Conservation (phyloP, 2,329 filamentous ascomycete species). For the Thermothelomyces thermophilus region DNA sequence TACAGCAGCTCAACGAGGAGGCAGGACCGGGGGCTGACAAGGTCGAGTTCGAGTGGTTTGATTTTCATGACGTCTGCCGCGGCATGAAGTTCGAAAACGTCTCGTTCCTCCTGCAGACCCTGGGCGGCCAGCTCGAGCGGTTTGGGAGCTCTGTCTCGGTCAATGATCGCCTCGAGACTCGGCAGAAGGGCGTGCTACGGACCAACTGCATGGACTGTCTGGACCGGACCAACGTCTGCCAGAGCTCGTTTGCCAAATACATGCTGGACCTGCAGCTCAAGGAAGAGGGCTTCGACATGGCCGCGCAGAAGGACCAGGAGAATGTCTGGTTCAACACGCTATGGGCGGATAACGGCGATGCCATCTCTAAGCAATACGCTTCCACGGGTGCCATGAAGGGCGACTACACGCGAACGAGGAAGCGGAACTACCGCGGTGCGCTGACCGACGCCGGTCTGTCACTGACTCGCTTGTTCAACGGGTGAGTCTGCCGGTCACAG, state of each 20-base stretch:
- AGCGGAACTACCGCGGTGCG: constrained; percentile 84
- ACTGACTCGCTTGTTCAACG: constrained; percentile 65
- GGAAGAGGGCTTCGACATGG: constrained; percentile 68
- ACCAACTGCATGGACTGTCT: constrained; percentile 99
- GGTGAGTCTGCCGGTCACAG: constrained; percentile 42
- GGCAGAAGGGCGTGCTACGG: constrained; percentile 71
- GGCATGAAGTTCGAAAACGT: constrained; percentile 99
- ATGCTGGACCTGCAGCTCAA: constrained; percentile 75
- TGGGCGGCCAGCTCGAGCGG: constrained; percentile 60
- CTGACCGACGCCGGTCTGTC: constrained; percentile 88
- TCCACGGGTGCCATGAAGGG: constrained; percentile 94
- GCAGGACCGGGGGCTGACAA: constrained; percentile 37
- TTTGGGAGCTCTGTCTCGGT: constrained; percentile 63
- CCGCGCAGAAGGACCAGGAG: constrained; percentile 66
- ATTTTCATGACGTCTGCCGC: constrained; percentile 86
- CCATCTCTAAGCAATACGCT: constrained; percentile 91
- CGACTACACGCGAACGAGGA: constrained; percentile 87
- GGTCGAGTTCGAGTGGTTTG: constrained; percentile 87
- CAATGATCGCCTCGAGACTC: constrained; percentile 36
- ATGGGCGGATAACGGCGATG: constrained; percentile 97
- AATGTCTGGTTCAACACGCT: constrained; percentile 93
- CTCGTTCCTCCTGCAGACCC: constrained; percentile 63
- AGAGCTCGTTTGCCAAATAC: constrained; percentile 81
- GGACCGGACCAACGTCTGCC: constrained; percentile 91
- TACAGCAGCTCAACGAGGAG: constrained; percentile 59